phyloP scores from a whole-genome alignment of 306 rosid species.

The Fagus sylvatica region DNA sequence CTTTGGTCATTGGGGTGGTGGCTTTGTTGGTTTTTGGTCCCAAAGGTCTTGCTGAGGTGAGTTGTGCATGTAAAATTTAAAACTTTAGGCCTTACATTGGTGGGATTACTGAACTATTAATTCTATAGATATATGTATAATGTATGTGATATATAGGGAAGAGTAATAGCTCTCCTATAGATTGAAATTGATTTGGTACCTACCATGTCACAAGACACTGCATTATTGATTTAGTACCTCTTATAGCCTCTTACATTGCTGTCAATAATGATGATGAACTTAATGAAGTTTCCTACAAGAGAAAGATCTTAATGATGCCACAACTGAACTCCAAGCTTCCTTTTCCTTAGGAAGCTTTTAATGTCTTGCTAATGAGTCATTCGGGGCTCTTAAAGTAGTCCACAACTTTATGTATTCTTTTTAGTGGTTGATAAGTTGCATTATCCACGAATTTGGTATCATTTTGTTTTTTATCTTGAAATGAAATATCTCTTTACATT shows the following conservation, averaged over 20 bases:
- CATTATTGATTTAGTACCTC: too few relatives aligned
- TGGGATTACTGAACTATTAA: not conserved
- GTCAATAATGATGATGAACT: not conserved
- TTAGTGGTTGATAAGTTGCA: not conserved
- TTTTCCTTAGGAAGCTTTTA: not conserved
- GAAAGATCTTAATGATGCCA: not conserved
- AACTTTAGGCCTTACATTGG: not conserved
- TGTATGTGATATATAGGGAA: not conserved
- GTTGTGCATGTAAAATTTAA: conserved; percentile 22
- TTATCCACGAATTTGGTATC: not conserved
- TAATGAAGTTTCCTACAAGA: not conserved
- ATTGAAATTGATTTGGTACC: too few relatives aligned
- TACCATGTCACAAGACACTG: too few relatives aligned
- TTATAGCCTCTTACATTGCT: not conserved
- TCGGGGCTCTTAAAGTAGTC: not conserved
- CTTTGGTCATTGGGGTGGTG: conserved; percentile 93
- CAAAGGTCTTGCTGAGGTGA: conserved; percentile 98
- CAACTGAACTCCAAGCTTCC: not conserved
- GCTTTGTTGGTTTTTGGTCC: conserved; percentile 98
- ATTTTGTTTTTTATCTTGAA: not conserved
- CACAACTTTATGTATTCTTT: not conserved
- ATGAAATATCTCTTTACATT: not conserved
- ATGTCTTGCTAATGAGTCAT: not conserved
- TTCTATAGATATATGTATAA: not conserved
- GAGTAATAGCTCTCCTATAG: too few relatives aligned